Evolutionary conservation across 148 eudicot genomes (phyloP).

Genomic region (Arctostaphylos glauca): DNA sequence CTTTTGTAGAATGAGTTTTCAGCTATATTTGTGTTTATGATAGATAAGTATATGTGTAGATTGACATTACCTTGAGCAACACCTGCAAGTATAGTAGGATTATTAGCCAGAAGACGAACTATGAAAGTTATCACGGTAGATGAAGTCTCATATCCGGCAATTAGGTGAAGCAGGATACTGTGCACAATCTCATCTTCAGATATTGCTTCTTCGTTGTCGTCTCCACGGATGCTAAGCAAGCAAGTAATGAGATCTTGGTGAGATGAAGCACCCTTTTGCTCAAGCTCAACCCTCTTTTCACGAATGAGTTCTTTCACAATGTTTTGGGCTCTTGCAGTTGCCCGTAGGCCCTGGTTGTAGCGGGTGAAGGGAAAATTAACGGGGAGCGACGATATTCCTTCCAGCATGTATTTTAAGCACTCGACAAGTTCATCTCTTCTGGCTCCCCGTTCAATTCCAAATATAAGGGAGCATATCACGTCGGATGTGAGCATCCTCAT

Average conservation of each 20-base stretch:
- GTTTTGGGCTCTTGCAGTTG: slow-evolving; percentile 26
- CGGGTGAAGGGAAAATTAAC: slow-evolving; percentile 42
- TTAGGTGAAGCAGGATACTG: slow-evolving; percentile 38
- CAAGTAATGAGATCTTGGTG: slow-evolving; percentile 44
- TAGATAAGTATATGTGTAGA: too few species aligned
- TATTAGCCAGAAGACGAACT: slow-evolving; percentile 27
- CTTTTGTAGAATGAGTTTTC: too few species aligned
- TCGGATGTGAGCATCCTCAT: slow-evolving; percentile 50
- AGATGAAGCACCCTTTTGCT: slow-evolving; percentile 23
- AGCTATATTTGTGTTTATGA: too few species aligned
- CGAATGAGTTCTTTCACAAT: slow-evolving; percentile 28
- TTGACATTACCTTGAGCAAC: slow-evolving; percentile 35
- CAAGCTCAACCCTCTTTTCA: slow-evolving; percentile 33
- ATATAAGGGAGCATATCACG: slow-evolving; percentile 48
- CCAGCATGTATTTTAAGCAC: slow-evolving; percentile 31
- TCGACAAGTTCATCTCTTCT: slow-evolving; percentile 25
- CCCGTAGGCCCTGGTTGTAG: slow-evolving; percentile 34
- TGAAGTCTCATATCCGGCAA: slow-evolving; percentile 48
- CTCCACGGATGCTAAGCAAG: slow-evolving; percentile 30
- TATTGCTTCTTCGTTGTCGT: slow-evolving; percentile 10
- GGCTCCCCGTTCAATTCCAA: slow-evolving; percentile 34
- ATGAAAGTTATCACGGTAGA: slow-evolving; percentile 39
- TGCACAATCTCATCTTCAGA: slow-evolving; percentile 47
- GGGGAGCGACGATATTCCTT: slow-evolving; percentile 43
- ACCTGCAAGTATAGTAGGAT: slow-evolving; percentile 19